A percentile compares a stretch with the other conserved stretches of the same genome.
phyloP scores from a whole-genome alignment of 2,329 filamentous ascomycete species.

The Trichoderma sp. region DNA sequence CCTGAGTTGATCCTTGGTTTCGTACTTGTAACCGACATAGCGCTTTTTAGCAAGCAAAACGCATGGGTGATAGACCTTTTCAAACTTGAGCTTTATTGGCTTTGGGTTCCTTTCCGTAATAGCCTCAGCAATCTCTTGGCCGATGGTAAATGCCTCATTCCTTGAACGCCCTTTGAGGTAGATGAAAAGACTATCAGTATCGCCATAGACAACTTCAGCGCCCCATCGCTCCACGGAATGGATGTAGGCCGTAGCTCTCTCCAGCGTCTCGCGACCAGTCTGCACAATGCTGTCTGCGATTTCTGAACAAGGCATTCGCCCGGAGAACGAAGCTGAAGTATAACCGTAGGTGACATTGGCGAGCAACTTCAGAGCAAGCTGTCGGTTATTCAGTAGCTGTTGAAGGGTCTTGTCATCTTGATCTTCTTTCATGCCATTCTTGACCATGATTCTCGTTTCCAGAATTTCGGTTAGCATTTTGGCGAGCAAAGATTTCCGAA shows the following conservation, averaged over 20 bases:
- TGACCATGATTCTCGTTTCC: slow-evolving; percentile 96
- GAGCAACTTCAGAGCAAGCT: slow-evolving; percentile 90
- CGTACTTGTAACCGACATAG: slow-evolving; percentile 98
- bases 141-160: slow-evolving; percentile 88
- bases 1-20: slow-evolving; percentile 69
- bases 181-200: slow-evolving; percentile 94
- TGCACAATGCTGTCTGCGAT: slow-evolving; percentile 98
- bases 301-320: slow-evolving; percentile 95
- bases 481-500: slow-evolving; percentile 86
- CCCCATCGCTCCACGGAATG: slow-evolving; percentile 86
- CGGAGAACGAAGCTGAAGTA: slow-evolving; percentile 93
- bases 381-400: slow-evolving; percentile 86
- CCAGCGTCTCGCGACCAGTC: slow-evolving; percentile 89
- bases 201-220: slow-evolving; percentile 96
- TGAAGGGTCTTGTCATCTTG: slow-evolving; percentile 86
- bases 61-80: slow-evolving; percentile 97
- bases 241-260: slow-evolving; percentile 89
- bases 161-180: slow-evolving; percentile 83
- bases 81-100: slow-evolving; percentile 94
- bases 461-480: slow-evolving; percentile 97
- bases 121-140: slow-evolving; percentile 84
- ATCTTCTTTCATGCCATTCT: slow-evolving; percentile 92
- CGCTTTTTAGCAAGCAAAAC: slow-evolving; percentile 94
- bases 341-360: slow-evolving; percentile 99
- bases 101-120: slow-evolving; percentile 88